Percentiles rank a stretch among this genome's conserved stretches.
phyloP scores from a whole-genome alignment of 2,329 filamentous ascomycete species.

The Colletotrichum godetiae region DNA sequence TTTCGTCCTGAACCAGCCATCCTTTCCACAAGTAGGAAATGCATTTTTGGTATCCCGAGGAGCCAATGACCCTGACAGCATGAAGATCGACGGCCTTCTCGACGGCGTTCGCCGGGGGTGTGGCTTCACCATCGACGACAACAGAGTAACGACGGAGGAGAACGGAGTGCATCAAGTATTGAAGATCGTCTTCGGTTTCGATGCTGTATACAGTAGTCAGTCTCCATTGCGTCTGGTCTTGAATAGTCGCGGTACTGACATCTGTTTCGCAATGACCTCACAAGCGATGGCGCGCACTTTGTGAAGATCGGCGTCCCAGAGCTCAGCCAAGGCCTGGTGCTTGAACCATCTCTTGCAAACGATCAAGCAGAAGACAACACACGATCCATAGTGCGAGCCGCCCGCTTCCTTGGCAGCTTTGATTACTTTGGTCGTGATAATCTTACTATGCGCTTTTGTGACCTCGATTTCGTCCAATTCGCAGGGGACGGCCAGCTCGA shows the following conservation, averaged over 20 bases:
- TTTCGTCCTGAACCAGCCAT: conserved; percentile 96
- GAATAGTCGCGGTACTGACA: conserved; percentile 42
- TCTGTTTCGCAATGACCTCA: conserved; percentile 89
- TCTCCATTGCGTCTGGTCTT: too few relatives aligned
- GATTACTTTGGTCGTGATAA: conserved; percentile 86
- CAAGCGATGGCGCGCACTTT: conserved; percentile 83
- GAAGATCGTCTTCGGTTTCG: conserved; percentile 82
- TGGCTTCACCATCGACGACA: conserved; percentile 76
- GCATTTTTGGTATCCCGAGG: conserved; percentile 95
- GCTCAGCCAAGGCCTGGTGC: conserved; percentile 80
- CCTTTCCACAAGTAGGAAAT: conserved; percentile 93
- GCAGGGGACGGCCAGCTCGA: conserved; percentile 90
- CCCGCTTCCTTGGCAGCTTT: conserved; percentile 86
- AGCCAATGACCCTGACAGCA: conserved; percentile 87
- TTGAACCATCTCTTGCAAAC: conserved; percentile 80
- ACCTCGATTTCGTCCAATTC: conserved; percentile 83
- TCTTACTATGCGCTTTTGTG: conserved; percentile 82
- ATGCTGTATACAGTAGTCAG: conserved; percentile 65
- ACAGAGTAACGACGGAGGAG: conserved; percentile 92
- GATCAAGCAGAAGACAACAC: conserved; percentile 86
- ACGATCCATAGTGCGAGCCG: conserved; percentile 77
- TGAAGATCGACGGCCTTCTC: conserved; percentile 95
- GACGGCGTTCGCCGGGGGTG: conserved; percentile 85
- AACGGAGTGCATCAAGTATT: conserved; percentile 82
- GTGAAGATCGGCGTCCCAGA: conserved; percentile 93